Evolutionary conservation across 2,329 filamentous ascomycete species (phyloP).

Genomic region (Rugonectria rugulosa): DNA sequence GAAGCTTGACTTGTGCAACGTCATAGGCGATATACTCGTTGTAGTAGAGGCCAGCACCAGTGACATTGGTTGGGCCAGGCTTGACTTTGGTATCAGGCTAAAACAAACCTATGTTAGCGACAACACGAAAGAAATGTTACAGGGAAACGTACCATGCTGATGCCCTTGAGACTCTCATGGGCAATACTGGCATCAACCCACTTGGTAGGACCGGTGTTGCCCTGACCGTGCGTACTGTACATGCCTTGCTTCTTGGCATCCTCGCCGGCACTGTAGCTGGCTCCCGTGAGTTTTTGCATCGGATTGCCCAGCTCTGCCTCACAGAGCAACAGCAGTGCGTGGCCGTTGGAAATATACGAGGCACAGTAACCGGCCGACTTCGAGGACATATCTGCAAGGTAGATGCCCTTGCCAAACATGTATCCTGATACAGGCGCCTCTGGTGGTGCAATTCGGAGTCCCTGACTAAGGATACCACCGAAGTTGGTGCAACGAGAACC

Average conservation of each 20-base stretch:
- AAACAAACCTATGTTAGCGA: slow-evolving; percentile 20
- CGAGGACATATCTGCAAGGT: slow-evolving; percentile 83
- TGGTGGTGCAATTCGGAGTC: slow-evolving; percentile 86
- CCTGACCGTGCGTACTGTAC: slow-evolving; percentile 75
- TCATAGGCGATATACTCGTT: slow-evolving; percentile 81
- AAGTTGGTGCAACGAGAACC: slow-evolving; percentile 85
- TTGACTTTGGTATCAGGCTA: slow-evolving; percentile 58
- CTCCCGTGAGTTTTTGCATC: slow-evolving; percentile 67
- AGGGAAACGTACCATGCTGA: slow-evolving; percentile 68
- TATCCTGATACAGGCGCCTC: slow-evolving; percentile 82
- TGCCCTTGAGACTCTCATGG: slow-evolving; percentile 69
- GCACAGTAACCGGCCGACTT: slow-evolving; percentile 85
- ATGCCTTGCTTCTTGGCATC: slow-evolving; percentile 67
- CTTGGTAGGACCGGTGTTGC: slow-evolving; percentile 65
- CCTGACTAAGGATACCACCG: slow-evolving; percentile 86
- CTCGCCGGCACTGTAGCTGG: slow-evolving; percentile 70
- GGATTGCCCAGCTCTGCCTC: slow-evolving; percentile 80
- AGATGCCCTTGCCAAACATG: slow-evolving; percentile 92
- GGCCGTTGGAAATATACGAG: slow-evolving; percentile 66
- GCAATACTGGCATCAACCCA: slow-evolving; percentile 81
- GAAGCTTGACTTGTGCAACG: slow-evolving; percentile 71
- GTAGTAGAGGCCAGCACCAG: slow-evolving; percentile 62
- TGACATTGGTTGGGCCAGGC: slow-evolving; percentile 58
- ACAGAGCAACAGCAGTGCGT: slow-evolving; percentile 80
- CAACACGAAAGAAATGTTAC: not conserved